phyloP scores from a whole-genome alignment of 2,329 filamentous ascomycete species.

The Didymosphaeria variabile region DNA sequence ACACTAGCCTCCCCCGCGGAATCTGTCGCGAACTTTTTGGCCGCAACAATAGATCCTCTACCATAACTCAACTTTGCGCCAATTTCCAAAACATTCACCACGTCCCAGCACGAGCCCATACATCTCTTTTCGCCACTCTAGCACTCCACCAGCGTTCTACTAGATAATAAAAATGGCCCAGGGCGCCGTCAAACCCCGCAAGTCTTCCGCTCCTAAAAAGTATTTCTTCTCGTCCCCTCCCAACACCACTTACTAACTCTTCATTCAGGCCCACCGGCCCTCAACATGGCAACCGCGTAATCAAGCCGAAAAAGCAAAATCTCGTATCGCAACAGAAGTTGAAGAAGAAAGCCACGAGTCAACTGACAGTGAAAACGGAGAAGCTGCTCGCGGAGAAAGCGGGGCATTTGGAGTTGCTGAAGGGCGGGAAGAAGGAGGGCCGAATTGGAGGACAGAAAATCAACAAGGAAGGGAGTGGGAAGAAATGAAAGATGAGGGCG shows the following conservation, averaged over 20 bases:
- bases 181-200: conserved; percentile 55
- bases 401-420: conserved; percentile 74
- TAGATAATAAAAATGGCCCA: conserved; percentile 53
- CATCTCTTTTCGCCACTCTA: too few relatives aligned
- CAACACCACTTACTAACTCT: conserved; percentile 16
- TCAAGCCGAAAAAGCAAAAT: conserved; percentile 72
- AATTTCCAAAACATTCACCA: not conserved
- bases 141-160: not conserved
- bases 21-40: conserved; percentile 13
- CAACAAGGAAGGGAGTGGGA: conserved; percentile 15
- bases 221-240: conserved; percentile 28
- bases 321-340: conserved; percentile 69
- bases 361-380: conserved; percentile 72
- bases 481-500: not conserved
- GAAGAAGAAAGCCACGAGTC: conserved; percentile 71
- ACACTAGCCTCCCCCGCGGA: not conserved
- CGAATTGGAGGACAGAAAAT: conserved; percentile 32
- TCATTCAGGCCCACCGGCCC: conserved; percentile 53
- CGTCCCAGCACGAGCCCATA: too few relatives aligned
- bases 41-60: not conserved
- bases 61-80: not conserved
- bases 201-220: conserved; percentile 51
- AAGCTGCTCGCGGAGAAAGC: conserved; percentile 71
- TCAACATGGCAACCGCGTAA: conserved; percentile 67
- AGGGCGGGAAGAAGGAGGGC: conserved; percentile 69